A percentile compares a stretch with the other conserved stretches of the same genome.
Evolutionary conservation across 441 rosid species (phyloP).

Genomic region (Cnidoscolus chayamansa): DNA sequence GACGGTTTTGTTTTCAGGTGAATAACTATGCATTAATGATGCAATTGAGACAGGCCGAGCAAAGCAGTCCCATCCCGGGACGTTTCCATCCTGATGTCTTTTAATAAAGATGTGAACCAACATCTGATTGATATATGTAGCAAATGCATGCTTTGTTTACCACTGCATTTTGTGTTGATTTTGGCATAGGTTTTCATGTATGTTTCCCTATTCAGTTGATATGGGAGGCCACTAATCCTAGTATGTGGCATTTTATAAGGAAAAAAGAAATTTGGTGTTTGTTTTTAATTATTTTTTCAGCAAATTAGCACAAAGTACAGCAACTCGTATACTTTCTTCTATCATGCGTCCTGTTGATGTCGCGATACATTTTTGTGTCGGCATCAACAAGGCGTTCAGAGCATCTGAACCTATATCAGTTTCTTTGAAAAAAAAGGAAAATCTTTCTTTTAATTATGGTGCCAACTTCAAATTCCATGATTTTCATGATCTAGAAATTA

Average conservation of each 20-base stretch:
- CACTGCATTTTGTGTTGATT: not conserved
- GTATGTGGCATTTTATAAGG: slow-evolving; percentile 1
- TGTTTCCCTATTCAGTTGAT: not conserved
- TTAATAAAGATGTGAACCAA: slow-evolving; percentile 8
- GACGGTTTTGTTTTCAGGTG: slow-evolving; percentile 11
- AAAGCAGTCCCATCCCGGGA: slow-evolving; percentile 75
- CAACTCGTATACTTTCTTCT: slow-evolving; percentile 4
- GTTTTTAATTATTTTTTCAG: not conserved
- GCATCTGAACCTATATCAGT: too few relatives aligned
- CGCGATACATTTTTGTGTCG: not conserved
- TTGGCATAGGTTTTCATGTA: not conserved
- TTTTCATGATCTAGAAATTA: too few relatives aligned
- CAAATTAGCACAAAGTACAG: not conserved
- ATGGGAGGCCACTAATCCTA: not conserved
- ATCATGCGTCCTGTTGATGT: not conserved
- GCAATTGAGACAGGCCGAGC: slow-evolving; percentile 90
- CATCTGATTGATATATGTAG: not conserved
- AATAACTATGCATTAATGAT: slow-evolving; percentile 81
- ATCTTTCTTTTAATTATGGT: too few relatives aligned
- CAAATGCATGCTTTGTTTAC: slow-evolving; percentile 2
- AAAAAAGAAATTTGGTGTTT: not conserved
- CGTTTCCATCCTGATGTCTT: slow-evolving; percentile 67
- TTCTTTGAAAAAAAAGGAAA: too few relatives aligned
- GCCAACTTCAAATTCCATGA: too few relatives aligned
- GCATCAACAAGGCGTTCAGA: not conserved